Conservation (phyloP, 176 grass and related monocot genomes). For the Bromus sterilis region DNA sequence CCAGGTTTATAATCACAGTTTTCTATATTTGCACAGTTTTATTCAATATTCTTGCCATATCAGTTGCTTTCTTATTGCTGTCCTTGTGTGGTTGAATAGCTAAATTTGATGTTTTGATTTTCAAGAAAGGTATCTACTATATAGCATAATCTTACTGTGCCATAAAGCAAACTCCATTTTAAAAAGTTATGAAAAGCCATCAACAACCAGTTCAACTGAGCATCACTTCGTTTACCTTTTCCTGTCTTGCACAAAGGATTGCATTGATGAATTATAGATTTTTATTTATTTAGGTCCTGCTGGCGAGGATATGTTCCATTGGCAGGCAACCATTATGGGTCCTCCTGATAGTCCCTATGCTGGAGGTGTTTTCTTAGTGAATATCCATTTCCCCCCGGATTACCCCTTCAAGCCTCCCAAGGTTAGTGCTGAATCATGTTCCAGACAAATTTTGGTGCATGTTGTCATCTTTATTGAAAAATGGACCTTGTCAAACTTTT, state of each 20-base stretch:
- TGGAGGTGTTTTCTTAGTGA: constrained; percentile 54
- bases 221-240: background rate
- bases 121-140: background rate
- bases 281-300: constrained; percentile 43
- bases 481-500: background rate
- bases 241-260: background rate
- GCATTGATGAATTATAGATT: constrained; percentile 4
- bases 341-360: constrained; percentile 58
- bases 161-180: background rate
- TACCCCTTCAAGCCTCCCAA: constrained; percentile 60
- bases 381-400: constrained; percentile 54
- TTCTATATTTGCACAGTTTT: constrained; percentile 2
- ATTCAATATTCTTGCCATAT: background rate
- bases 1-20: background rate
- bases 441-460: background rate
- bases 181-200: background rate
- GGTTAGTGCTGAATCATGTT: constrained; percentile 19
- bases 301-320: constrained; percentile 67
- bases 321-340: constrained; percentile 59
- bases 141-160: background rate
- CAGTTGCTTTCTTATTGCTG: background rate
- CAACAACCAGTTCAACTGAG: background rate
- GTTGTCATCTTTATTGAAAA: background rate
- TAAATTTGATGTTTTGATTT: constrained; percentile 15
- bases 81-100: background rate